phyloP scores from a whole-genome alignment of 768 basidiomycete genomes.

The Crucibulum laeve region DNA sequence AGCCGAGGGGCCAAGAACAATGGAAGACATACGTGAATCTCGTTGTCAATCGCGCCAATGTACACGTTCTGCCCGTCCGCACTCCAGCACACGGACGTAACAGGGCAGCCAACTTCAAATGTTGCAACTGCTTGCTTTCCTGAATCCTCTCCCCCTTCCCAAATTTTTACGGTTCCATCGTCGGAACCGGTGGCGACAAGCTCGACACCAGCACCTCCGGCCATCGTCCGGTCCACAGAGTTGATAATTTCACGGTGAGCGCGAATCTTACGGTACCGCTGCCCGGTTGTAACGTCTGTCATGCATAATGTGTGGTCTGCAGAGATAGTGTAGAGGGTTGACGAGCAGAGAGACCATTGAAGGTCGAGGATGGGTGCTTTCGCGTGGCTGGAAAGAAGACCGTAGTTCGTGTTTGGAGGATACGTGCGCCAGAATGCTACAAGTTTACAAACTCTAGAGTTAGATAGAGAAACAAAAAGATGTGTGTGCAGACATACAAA shows the following conservation, averaged over 20 bases:
- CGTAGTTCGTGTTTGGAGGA: conserved; percentile 90
- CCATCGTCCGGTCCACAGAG: conserved; percentile 79
- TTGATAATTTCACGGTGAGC: conserved; percentile 94
- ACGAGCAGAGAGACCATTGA: conserved; percentile 79
- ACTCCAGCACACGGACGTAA: conserved; percentile 90
- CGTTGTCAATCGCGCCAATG: conserved; percentile 92
- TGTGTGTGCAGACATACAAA: conserved; percentile 56
- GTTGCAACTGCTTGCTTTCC: conserved; percentile 71
- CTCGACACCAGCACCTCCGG: conserved; percentile 79
- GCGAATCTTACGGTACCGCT: conserved; percentile 74
- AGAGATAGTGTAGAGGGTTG: conserved; percentile 75
- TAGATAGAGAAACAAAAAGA: not conserved
- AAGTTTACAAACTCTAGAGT: not conserved
- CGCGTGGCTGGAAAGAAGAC: conserved; percentile 72
- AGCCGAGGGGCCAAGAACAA: not conserved
- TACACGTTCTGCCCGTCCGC: conserved; percentile 87
- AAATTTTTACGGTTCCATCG: conserved; percentile 87
- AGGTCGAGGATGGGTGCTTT: conserved; percentile 93
- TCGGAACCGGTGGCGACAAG: conserved; percentile 86
- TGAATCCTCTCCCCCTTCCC: conserved; percentile 83
- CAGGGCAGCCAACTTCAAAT: conserved; percentile 84
- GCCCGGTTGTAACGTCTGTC: conserved; percentile 80
- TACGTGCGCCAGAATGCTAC: conserved; percentile 90
- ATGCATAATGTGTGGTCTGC: conserved; percentile 84
- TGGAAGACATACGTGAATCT: conserved; percentile 87